Evolutionary conservation across 2,329 filamentous ascomycete species (phyloP), one percentile per base, ranked within the genome.

Genomic region (Geosmithia flava): DNA sequence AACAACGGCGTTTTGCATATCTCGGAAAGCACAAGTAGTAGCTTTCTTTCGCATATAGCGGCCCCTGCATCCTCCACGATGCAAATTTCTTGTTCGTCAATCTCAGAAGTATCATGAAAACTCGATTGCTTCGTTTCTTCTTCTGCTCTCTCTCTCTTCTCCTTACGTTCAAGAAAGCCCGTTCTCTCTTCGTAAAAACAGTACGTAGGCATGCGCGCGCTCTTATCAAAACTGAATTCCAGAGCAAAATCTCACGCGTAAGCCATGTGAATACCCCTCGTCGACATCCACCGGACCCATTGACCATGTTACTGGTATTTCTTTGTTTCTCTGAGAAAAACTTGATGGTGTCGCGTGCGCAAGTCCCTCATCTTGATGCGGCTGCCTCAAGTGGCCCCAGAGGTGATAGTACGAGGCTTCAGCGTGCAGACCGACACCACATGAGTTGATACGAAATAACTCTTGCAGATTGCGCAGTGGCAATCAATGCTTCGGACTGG

Each of bases 1-100:
- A 75, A 75, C 71, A 75, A 73, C 71, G 66, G 68, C 65, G 64
- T 68, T 61, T 41, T 48, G 43, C 49, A 45, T 37, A 37, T 48
- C 37, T 44, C 30, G 30, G 42, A 52, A 56, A 51, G 54, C 48
- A 39, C 40, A 15, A 42, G 51, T 51, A 53, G 53, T 52, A 53
- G 54, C 58, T 57, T 56, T 58, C 53, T 56, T 60, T 37, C 15
- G 11, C 54, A 60, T 60, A 61, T 59, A 59, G 60, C 58, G 56
- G 56, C 53, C 61, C 54, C 56, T 27, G 61, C 58, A 68, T 68
- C 66, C 65, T 69, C 65, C 64, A 68, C 66, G 66, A 68, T 68
- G 58, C 55, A 54, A 52, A 51, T 57, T 49, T 52, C 60, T 56
- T n/a, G n/a, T n/a, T 27, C 8, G 23, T 27, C 39, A 41, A 41